Evolutionary conservation across 1,139 yeast genomes (phyloP).

Genomic region (Pneumocystis wakefieldiae): DNA sequence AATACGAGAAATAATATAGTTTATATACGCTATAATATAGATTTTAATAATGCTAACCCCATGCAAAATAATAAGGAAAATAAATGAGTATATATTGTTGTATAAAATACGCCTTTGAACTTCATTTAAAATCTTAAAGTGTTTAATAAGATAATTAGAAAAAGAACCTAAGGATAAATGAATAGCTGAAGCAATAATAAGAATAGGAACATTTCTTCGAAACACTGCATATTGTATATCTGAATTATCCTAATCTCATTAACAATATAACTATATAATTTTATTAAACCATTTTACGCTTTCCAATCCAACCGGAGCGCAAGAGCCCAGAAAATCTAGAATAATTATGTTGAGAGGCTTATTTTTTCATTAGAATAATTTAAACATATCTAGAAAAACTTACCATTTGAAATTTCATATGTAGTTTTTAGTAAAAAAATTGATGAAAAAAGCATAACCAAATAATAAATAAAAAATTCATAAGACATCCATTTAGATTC

Average conservation of each 20-base stretch:
- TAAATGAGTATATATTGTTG: conserved; percentile 56
- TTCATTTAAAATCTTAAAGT: conserved; percentile 13
- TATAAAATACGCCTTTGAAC: conserved; percentile 34
- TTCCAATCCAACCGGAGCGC: conserved; percentile 47
- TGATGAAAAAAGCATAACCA: conserved; percentile 2
- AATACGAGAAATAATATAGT: conserved; percentile 39
- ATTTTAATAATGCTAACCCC: conserved; percentile 61
- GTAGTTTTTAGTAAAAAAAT: conserved; percentile 8
- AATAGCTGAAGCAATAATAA: conserved; percentile 37
- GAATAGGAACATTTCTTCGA: conserved; percentile 57
- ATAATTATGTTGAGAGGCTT: conserved; percentile 61
- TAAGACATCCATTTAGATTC: conserved; percentile 7
- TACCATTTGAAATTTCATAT: conserved; percentile 5
- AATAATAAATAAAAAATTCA: conserved; percentile 9
- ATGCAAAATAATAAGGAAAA: conserved; percentile 61
- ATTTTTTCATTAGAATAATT: background rate
- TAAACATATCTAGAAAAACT: background rate
- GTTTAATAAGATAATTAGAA: conserved; percentile 18
- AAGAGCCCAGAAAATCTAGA: conserved; percentile 45
- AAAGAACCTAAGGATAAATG: conserved; percentile 41
- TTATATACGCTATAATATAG: conserved; percentile 38
- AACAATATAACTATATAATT: background rate
- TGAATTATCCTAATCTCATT: conserved; percentile 43
- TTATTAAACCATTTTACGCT: conserved; percentile 21
- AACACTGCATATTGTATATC: conserved; percentile 82